Base-by-base conservation (phyloP, 331 rosid genomes). In the Quercus tomentella region DNA sequence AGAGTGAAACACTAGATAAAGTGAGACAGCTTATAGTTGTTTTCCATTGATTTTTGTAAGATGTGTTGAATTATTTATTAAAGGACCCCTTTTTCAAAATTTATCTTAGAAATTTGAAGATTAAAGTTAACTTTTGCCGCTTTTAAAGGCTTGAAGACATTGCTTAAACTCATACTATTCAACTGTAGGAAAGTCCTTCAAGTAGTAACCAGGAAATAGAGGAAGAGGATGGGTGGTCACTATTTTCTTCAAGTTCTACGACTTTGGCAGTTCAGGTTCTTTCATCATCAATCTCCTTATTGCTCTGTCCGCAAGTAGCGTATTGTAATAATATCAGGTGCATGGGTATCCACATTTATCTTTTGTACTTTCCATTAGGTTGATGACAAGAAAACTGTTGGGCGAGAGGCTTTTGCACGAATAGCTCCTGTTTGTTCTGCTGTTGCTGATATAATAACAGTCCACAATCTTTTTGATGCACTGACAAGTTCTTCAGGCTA, bases 251-350 rank as follows among this genome's bases (percentile, higher is more conserved):
- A 1, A 94, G 82, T 82, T 89, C 98, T 72, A 94, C 92, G 0
- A 89, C 77, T 76, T 89, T 87, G 97, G 98, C 97, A 57, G 83
- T 92, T 85, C 97, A 89, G 95, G 98, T 92, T 83, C 66, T 45
- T 31, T 60, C 61, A 21, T 41, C 26, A 28, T 68, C 61, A 60
- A 3, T 72, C 65, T 61, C 72, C 52, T 30, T 35, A 60, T 71
- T 76, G 75, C 66, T 56, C 56, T 83, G 25, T 41, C 55, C 63
- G 66, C 82, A 33, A 54, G 54, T 63, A 23, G 43, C 66, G 60
- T 52, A 23, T 61, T 76, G 26, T 82, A n/a, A 66, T 74, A 62
- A 17, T 37, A 16, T 20, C 58, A 35, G 60, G 33, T 56, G 74
- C 23, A 22, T 57, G 31, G 15, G 28, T 31, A 33, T 15, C 43